Conservation (phyloP, 495 filamentous ascomycete species). For the Penicillium ochrochloron region DNA sequence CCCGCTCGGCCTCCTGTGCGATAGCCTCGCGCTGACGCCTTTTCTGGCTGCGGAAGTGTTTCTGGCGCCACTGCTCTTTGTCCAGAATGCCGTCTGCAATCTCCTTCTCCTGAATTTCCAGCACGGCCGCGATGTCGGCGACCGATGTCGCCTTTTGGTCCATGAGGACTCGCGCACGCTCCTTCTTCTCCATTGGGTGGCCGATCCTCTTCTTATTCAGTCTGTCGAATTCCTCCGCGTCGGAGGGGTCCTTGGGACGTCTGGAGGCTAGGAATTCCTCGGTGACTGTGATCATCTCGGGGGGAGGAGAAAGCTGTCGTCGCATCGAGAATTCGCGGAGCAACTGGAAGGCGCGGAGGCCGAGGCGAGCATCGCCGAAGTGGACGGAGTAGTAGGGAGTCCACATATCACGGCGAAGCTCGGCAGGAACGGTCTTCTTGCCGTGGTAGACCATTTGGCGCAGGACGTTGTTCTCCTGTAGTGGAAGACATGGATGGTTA, state of each 20-base stretch:
- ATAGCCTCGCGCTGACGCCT: conserved; percentile 39
- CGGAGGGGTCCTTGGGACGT: conserved; percentile 62
- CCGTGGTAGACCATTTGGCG: conserved; percentile 84
- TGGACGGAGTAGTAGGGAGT: conserved; percentile 74
- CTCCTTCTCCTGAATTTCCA: conserved; percentile 59
- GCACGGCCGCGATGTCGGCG: conserved; percentile 83
- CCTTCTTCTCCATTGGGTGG: conserved; percentile 53
- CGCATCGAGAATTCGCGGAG: conserved; percentile 76
- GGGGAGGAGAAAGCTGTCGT: conserved; percentile 49
- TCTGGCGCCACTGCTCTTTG: conserved; percentile 22
- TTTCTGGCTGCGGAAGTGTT: conserved; percentile 9
- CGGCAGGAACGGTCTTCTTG: conserved; percentile 81
- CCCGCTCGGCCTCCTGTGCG: conserved; percentile 43
- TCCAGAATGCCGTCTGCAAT: conserved; percentile 37
- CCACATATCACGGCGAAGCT: conserved; percentile 92
- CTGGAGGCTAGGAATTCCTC: conserved; percentile 54
- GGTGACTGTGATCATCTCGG: conserved; percentile 55
- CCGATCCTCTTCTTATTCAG: conserved; percentile 49
- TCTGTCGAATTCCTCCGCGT: conserved; percentile 48
- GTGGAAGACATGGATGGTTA: conserved; percentile 1
- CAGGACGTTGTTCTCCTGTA: conserved; percentile 67
- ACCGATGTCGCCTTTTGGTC: conserved; percentile 87
- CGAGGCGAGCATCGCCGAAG: conserved; percentile 67
- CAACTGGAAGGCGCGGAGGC: conserved; percentile 74
- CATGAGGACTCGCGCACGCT: conserved; percentile 70